Evolutionary conservation across 305 asterid species (phyloP).

Genomic region (Fraxinus albicans): DNA sequence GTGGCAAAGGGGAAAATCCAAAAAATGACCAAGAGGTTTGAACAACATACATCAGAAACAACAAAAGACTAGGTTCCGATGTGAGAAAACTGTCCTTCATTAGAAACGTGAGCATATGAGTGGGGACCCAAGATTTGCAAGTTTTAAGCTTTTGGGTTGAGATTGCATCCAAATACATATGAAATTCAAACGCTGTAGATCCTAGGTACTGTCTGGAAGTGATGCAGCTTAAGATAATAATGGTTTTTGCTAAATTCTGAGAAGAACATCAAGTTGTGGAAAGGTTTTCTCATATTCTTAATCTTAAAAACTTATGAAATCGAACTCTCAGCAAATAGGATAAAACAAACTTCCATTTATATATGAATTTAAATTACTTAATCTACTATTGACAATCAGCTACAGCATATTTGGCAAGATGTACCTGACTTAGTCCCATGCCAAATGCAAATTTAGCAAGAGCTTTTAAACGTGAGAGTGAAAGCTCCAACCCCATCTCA

Average conservation of each 20-base stretch:
- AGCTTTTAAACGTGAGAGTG: conserved; percentile 86
- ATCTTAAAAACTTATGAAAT: neutral
- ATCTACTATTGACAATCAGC: neutral
- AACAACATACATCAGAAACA: neutral
- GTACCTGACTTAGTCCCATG: conserved; percentile 92
- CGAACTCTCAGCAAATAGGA: conserved; percentile 12
- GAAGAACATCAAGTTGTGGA: neutral
- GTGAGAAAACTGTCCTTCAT: neutral
- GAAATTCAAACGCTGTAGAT: neutral
- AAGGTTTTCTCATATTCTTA: neutral
- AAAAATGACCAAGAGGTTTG: neutral
- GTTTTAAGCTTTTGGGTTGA: neutral
- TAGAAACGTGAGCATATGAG: neutral
- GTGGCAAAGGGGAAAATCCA: neutral
- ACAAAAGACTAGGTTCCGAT: neutral
- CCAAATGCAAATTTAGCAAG: conserved; percentile 98
- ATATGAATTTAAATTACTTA: conserved; percentile 16
- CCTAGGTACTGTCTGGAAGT: neutral
- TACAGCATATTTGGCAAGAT: conserved; percentile 13
- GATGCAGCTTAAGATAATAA: neutral
- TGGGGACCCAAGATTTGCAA: neutral
- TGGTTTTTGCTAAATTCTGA: neutral
- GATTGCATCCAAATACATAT: neutral
- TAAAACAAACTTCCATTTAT: neutral
- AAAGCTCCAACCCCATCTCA: conserved; percentile 99